Percentiles rank a stretch among this genome's conserved stretches.
Evolutionary conservation across 2,329 filamentous ascomycete species (phyloP).

Genomic region (Talaromyces amestolkiae): DNA sequence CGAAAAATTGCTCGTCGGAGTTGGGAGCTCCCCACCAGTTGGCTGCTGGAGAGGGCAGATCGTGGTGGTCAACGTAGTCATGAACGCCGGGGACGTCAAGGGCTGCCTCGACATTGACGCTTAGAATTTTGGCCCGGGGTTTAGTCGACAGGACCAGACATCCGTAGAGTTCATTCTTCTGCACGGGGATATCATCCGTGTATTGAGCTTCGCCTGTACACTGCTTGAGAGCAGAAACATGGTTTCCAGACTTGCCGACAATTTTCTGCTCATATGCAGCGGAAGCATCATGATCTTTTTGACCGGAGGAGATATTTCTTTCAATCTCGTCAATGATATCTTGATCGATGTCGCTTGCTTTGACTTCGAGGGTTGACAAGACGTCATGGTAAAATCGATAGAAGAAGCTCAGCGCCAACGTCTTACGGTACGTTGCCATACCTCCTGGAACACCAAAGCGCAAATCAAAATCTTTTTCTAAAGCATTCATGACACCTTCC

Average conservation of each 20-base stretch:
- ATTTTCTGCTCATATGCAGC: slow-evolving; percentile 77
- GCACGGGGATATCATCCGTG: slow-evolving; percentile 85
- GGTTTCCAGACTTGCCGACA: slow-evolving; percentile 79
- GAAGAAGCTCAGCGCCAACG: slow-evolving; percentile 88
- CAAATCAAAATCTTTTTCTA: slow-evolving; percentile 88
- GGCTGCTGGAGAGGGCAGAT: slow-evolving; percentile 73
- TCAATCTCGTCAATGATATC: slow-evolving; percentile 83
- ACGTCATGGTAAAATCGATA: slow-evolving; percentile 96
- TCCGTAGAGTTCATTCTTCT: slow-evolving; percentile 85
- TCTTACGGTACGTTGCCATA: slow-evolving; percentile 95
- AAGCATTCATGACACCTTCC: slow-evolving; percentile 82
- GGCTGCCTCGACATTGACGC: slow-evolving; percentile 71
- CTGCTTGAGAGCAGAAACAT: slow-evolving; percentile 90
- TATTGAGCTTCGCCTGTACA: slow-evolving; percentile 93
- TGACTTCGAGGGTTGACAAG: slow-evolving; percentile 56
- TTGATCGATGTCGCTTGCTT: slow-evolving; percentile 58
- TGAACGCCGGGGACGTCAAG: slow-evolving; percentile 82
- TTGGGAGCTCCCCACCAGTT: slow-evolving; percentile 89
- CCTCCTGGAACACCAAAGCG: slow-evolving; percentile 89
- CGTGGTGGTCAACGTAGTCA: slow-evolving; percentile 76
- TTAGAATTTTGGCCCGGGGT: slow-evolving; percentile 79
- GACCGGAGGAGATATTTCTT: slow-evolving; percentile 73
- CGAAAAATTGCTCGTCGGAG: slow-evolving; percentile 88
- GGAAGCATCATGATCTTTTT: slow-evolving; percentile 72
- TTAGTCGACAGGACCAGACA: slow-evolving; percentile 85